A percentile compares a stretch with the other conserved stretches of the same genome.
Evolutionary conservation across 345 rosid species (phyloP).

Genomic region (Brassica rapa): DNA sequence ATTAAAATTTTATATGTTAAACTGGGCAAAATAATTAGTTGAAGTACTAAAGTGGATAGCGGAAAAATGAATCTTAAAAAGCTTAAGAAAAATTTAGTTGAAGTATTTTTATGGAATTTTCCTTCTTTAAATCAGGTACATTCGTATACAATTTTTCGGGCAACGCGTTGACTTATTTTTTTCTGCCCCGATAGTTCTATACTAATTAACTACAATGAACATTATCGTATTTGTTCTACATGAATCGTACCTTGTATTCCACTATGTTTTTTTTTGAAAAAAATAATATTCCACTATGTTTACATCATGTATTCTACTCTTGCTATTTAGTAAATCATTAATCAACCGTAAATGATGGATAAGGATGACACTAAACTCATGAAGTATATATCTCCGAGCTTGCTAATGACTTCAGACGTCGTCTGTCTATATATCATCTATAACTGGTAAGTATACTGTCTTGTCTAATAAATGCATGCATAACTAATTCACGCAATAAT

Average conservation of each 20-base stretch:
- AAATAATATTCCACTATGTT: neutral
- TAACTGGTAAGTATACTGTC: constrained; percentile 19
- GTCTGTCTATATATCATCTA: neutral
- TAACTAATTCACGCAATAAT: constrained; percentile 31
- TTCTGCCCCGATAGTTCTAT: neutral
- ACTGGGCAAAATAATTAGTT: no score
- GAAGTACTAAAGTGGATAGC: no score
- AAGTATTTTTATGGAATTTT: no score
- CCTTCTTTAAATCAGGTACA: no score
- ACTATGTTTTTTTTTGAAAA: neutral
- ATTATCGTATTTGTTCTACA: neutral
- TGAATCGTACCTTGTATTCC: neutral
- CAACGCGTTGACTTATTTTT: neutral
- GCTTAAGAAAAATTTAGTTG: no score
- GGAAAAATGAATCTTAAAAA: no score
- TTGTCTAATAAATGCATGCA: constrained; percentile 35
- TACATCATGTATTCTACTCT: neutral
- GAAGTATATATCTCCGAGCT: neutral
- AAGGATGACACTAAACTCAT: constrained; percentile 34
- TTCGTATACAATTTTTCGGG: no score
- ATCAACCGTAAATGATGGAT: constrained; percentile 11
- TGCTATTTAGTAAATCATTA: neutral
- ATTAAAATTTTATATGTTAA: no score
- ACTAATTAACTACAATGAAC: neutral
- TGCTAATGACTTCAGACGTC: neutral